These are phyloP conservation scores for Candida ipomoeae DNA, from an alignment of 805 yeast species.

Conservation along the genomic window DNA sequence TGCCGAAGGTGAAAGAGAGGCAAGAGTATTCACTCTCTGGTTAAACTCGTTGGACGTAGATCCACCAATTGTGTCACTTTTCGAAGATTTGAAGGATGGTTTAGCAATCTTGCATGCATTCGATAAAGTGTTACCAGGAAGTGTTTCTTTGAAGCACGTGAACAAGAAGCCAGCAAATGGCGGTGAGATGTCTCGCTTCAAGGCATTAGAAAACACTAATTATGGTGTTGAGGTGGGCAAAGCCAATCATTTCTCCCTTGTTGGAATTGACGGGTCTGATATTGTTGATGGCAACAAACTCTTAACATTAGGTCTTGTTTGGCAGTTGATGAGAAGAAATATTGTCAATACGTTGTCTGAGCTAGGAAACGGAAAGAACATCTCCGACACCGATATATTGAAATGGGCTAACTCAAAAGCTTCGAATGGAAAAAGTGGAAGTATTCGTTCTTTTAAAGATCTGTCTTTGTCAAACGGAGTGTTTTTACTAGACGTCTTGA, in stretches of 20 bases:
- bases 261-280: conserved; percentile 97
- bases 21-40: conserved; percentile 97
- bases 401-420: conserved; percentile 87
- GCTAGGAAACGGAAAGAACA: conserved; percentile 63
- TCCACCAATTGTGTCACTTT: conserved; percentile 85
- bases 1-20: conserved; percentile 99
- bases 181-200: conserved; percentile 77
- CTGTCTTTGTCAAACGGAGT: conserved; percentile 69
- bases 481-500: conserved; percentile 81
- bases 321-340: conserved; percentile 98
- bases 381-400: conserved; percentile 81
- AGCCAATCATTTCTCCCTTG: conserved; percentile 85
- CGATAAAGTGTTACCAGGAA: conserved; percentile 93
- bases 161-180: conserved; percentile 81
- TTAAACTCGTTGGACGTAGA: conserved; percentile 93
- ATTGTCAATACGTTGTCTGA: conserved; percentile 78
- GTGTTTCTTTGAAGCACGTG: conserved; percentile 71
- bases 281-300: conserved; percentile 90
- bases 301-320: conserved; percentile 85
- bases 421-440: conserved; percentile 76
- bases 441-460: conserved; percentile 83
- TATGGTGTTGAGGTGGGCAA: conserved; percentile 97
- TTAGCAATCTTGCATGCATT: conserved; percentile 83
- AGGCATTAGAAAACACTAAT: conserved; percentile 95
- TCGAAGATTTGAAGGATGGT: conserved; percentile 95